Evolutionary conservation across 2,329 filamentous ascomycete genomes (phyloP).

Genomic region (Colletotrichum horii): DNA sequence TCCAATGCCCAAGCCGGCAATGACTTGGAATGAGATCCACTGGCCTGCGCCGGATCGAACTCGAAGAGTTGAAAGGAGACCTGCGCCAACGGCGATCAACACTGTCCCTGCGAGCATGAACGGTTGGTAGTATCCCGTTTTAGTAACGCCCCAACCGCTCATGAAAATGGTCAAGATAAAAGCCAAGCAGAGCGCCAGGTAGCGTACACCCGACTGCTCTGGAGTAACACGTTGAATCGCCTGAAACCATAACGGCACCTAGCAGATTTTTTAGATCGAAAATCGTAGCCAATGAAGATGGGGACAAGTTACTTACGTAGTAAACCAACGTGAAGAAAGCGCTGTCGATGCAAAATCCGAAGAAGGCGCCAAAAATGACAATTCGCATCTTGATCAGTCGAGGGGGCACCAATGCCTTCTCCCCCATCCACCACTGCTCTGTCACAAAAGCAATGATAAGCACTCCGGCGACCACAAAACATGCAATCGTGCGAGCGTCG

Average conservation of each 20-base stretch:
- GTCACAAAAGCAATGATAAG: constrained; percentile 32
- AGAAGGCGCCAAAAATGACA: constrained; percentile 25
- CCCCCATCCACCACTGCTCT: constrained; percentile 36
- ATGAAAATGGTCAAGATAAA: constrained; percentile 30
- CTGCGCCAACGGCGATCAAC: constrained; percentile 28
- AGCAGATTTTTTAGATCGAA: not conserved
- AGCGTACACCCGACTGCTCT: constrained; percentile 35
- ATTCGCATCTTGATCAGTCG: constrained; percentile 37
- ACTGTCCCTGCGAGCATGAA: constrained; percentile 36
- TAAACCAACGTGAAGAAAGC: constrained; percentile 9
- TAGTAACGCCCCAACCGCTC: constrained; percentile 24
- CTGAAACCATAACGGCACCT: constrained; percentile 38
- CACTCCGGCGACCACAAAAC: constrained; percentile 28
- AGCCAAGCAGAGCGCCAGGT: constrained; percentile 31
- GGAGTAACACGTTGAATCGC: constrained; percentile 36
- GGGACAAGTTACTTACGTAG: not conserved
- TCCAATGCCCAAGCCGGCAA: constrained; percentile 4
- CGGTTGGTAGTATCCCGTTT: constrained; percentile 39
- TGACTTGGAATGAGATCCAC: constrained; percentile 35
- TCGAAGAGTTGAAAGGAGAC: not conserved
- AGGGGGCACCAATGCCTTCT: constrained; percentile 40
- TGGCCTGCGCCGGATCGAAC: constrained; percentile 28
- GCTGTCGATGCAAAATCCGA: constrained; percentile 27
- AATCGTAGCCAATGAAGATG: fast-evolving
- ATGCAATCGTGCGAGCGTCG: constrained; percentile 33